Base-by-base conservation (phyloP, 2,329 filamentous ascomycete genomes). In the Keithomyces neogunnii region DNA sequence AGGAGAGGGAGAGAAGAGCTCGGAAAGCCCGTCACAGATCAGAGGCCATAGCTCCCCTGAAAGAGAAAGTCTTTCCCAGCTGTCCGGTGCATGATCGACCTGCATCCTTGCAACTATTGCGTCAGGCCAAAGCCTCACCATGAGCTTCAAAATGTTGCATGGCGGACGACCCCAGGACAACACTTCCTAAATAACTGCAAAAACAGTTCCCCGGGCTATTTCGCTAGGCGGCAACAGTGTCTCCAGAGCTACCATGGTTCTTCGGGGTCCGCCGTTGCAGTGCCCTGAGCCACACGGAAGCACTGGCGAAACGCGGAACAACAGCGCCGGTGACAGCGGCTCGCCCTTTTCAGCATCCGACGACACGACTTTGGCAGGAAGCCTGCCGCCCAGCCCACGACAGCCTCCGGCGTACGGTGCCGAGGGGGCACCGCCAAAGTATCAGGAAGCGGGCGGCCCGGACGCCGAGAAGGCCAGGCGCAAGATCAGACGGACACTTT, bases 391-490 rank as follows among this genome's bases (percentile, higher is more conserved):
- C 13, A 58, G 51, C n/a, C 51, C 51, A 8, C 51, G 52, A 40
- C 53, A 58, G 43, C 56, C 56, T 5, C 55, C 58, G 5, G 54
- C 55, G 10, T 58, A 60, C 42, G 55, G 51, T 40, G 56, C 56
- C 30, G 58, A 60, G 30, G 30, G 53, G 39, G 57, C 49, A 45
- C 56, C 56, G 42, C 53, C 55, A 7, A 47, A 47, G 40, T 59
- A 57, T 43, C 48, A 53, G 10, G 54, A 55, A 45, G 50, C 54
- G 7, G 38, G 43, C 5, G 45, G 47, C 4, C 13, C 46, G 30
- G 40, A 48, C 3, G 51, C 51, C 19, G 40, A 31, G 28, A 56
- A 56, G 35, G 46, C 51, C 3, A 53, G 48, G 30, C 50, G 53
- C 26, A 53, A 54, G 36, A 36, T 48, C n/a, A 55, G 50, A 26